Percentiles rank a stretch among this genome's conserved stretches.
Evolutionary conservation across 2,329 filamentous ascomycete genomes (phyloP).

Genomic region (Microdochium nivale): DNA sequence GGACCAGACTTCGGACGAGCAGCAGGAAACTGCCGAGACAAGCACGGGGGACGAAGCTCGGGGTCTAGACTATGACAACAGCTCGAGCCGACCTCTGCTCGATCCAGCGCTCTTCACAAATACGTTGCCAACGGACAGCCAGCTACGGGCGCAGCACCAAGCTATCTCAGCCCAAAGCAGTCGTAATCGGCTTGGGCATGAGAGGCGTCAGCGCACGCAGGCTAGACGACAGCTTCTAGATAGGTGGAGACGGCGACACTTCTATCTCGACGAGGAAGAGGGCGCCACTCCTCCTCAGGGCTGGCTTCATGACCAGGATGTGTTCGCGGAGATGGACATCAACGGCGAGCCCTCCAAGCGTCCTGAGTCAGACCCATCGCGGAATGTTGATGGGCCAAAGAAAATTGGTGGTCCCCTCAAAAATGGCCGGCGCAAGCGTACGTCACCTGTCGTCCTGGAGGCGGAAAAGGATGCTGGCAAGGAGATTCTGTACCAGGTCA

Average conservation of each 20-base stretch:
- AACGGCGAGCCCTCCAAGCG: slow-evolving; percentile 35
- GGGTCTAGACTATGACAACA: slow-evolving; percentile 9
- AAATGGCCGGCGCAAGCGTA: background rate
- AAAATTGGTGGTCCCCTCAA: background rate
- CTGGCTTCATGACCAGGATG: slow-evolving; percentile 53
- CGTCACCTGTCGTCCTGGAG: slow-evolving; percentile 61
- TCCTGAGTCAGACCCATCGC: slow-evolving; percentile 16
- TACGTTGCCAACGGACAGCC: slow-evolving; percentile 28
- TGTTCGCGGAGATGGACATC: slow-evolving; percentile 31
- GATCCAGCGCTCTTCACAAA: slow-evolving; percentile 20
- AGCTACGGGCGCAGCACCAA: slow-evolving; percentile 26
- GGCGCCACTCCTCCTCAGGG: slow-evolving; percentile 56
- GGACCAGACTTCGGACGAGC: slow-evolving; percentile 7
- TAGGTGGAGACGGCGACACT: slow-evolving; percentile 68
- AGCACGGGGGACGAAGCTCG: slow-evolving; percentile 6
- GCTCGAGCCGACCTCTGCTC: slow-evolving; percentile 6
- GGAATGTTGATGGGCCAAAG: background rate
- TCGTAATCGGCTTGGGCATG: slow-evolving; percentile 23
- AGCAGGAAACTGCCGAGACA: background rate
- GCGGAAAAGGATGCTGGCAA: slow-evolving; percentile 76
- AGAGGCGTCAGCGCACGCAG: slow-evolving; percentile 27
- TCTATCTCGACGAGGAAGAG: slow-evolving; percentile 82
- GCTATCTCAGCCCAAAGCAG: slow-evolving; percentile 21
- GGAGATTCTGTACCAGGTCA: slow-evolving; percentile 84
- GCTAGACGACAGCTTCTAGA: slow-evolving; percentile 52